These are phyloP conservation scores for Diaporthe australafricana DNA, from an alignment of 2,329 filamentous ascomycete species.

Conservation along the genomic window DNA sequence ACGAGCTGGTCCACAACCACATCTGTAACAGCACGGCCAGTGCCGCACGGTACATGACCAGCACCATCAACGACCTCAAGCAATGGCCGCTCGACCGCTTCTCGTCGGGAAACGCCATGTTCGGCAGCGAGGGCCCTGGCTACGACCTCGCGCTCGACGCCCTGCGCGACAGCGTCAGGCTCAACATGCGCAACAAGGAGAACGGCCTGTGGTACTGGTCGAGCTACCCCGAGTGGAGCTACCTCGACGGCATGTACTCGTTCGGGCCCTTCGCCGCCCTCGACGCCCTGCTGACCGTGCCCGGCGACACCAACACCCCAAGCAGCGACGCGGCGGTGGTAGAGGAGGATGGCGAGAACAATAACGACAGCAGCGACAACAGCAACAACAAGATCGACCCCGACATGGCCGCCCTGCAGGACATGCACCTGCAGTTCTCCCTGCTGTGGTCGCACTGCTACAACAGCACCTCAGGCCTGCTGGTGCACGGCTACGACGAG, in stretches of 20 bases:
- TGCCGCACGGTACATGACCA: background rate
- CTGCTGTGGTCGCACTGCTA: slow-evolving; percentile 55
- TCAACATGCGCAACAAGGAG: slow-evolving; percentile 41
- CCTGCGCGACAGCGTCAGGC: background rate
- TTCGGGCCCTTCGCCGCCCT: slow-evolving; percentile 49
- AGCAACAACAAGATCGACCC: no score
- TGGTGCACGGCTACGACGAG: slow-evolving; percentile 65
- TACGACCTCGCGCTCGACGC: background rate
- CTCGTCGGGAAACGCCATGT: slow-evolving; percentile 6
- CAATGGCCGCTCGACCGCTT: slow-evolving; percentile 26
- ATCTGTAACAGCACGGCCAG: background rate
- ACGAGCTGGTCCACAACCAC: background rate
- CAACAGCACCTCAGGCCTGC: slow-evolving; percentile 52
- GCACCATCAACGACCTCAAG: background rate
- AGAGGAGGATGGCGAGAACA: no score
- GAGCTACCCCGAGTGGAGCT: slow-evolving; percentile 59
- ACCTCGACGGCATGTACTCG: slow-evolving; percentile 62
- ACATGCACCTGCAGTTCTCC: slow-evolving; percentile 56
- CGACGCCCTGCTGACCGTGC: slow-evolving; percentile 50
- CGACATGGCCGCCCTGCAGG: slow-evolving; percentile 47
- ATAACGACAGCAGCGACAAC: background rate
- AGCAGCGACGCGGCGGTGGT: no score
- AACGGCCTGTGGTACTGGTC: slow-evolving; percentile 48
- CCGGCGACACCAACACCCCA: no score
- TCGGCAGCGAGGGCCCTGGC: background rate